A percentile compares a stretch with the other conserved stretches of the same genome.
Evolutionary conservation across 169 alveolate genomes (phyloP).

Genomic region (Cryptosporidium meleagridis): DNA sequence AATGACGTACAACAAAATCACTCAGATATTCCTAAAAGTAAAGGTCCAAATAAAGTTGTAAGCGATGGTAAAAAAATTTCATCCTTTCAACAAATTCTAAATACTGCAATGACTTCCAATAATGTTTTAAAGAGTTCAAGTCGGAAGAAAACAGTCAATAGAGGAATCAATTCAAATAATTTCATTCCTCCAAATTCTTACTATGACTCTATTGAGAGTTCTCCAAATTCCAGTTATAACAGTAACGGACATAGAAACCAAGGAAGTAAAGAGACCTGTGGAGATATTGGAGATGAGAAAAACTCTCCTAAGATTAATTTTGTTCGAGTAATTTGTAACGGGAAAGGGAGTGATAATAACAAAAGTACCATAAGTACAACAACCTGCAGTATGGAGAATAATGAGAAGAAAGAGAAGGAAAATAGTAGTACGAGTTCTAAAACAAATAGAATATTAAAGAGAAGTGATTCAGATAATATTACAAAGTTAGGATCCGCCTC

Average conservation of each 20-base stretch:
- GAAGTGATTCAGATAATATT: background rate
- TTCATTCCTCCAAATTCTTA: background rate
- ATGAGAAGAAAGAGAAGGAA: background rate
- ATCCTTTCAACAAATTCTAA: conserved; percentile 10
- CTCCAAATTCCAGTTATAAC: background rate
- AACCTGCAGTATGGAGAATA: too few relatives aligned
- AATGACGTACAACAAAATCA: background rate
- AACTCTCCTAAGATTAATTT: conserved; percentile 9
- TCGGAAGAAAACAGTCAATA: background rate
- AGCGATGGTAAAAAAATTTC: background rate
- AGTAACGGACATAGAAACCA: background rate
- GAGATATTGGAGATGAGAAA: background rate
- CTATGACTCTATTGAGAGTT: background rate
- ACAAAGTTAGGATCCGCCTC: background rate
- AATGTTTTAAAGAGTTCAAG: background rate
- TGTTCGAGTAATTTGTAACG: conserved; percentile 30
- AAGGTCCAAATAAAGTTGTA: background rate
- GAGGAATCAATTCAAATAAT: background rate
- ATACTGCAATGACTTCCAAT: background rate
- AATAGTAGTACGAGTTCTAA: background rate
- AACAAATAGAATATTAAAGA: background rate
- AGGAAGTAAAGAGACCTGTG: background rate
- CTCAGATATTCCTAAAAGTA: background rate
- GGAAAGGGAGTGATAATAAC: background rate
- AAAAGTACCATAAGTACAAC: background rate